Conservation (phyloP, 148 eudicot genomes). For the Simmondsia chinensis region DNA sequence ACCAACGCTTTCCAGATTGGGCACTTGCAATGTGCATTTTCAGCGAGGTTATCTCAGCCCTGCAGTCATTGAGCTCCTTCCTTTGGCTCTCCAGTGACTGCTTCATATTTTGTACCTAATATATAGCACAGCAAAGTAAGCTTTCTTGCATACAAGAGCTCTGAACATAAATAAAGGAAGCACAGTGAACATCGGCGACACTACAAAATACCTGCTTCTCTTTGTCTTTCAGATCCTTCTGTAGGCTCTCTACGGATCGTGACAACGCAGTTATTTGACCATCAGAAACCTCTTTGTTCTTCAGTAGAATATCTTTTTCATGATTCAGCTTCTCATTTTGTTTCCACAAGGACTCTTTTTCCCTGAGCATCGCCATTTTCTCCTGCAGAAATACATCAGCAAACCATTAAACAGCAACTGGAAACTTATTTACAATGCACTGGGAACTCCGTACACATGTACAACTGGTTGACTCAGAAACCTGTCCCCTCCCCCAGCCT, state of each 20-base stretch:
- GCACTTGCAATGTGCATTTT: conserved; percentile 87
- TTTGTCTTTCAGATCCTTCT: conserved; percentile 81
- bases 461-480: too few relatives aligned
- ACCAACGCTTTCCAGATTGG: conserved; percentile 29
- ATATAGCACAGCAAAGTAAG: conserved; percentile 5
- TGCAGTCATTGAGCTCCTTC: conserved; percentile 77
- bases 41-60: conserved; percentile 90
- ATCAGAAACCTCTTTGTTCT: conserved; percentile 64
- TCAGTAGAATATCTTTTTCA: conserved; percentile 43
- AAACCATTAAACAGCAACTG: too few relatives aligned
- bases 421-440: too few relatives aligned
- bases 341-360: conserved; percentile 58
- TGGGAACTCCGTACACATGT: too few relatives aligned
- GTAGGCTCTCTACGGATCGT: conserved; percentile 63
- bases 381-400: conserved; percentile 52
- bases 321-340: conserved; percentile 45
- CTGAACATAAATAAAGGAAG: not conserved
- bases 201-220: conserved; percentile 39
- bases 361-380: conserved; percentile 74
- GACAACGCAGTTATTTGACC: conserved; percentile 60
- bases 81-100: conserved; percentile 55
- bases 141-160: not conserved
- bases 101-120: conserved; percentile 68
- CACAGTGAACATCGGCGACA: not conserved
- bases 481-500: too few relatives aligned